These are phyloP conservation scores for Dendrobium huoshanense DNA, from an alignment of 106 monocot genomes.

Conservation along the genomic window DNA sequence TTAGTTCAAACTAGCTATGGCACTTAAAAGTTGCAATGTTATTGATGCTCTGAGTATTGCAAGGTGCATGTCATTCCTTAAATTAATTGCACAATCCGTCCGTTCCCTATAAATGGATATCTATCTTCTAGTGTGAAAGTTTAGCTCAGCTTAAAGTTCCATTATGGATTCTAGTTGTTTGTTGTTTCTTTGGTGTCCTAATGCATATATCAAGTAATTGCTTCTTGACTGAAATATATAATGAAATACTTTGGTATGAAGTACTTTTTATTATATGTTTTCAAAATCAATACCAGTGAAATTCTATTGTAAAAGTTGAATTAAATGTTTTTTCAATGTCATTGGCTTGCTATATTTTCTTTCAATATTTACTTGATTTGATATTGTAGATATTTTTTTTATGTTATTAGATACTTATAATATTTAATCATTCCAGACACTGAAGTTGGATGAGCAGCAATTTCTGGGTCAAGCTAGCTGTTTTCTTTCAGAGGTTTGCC, in stretches of 20 bases:
- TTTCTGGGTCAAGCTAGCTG: conserved; percentile 91
- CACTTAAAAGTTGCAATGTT: neutral
- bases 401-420: neutral
- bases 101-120: neutral
- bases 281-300: neutral
- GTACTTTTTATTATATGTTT: neutral
- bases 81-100: neutral
- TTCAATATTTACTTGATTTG: neutral
- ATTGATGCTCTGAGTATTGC: neutral
- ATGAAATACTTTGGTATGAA: neutral
- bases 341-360: neutral
- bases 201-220: neutral
- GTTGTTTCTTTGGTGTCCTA: neutral
- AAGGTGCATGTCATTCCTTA: neutral
- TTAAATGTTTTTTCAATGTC: neutral
- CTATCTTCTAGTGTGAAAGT: neutral
- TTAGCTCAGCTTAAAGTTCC: neutral
- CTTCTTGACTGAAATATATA: neutral
- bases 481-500: conserved; percentile 73
- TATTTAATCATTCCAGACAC: conserved; percentile 31
- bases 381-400: neutral
- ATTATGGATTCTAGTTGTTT: neutral
- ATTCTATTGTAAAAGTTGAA: neutral
- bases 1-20: neutral
- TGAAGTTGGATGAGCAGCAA: conserved; percentile 87